Evolutionary conservation across 768 basidiomycete species (phyloP).

Genomic region (Auricularia cornea): DNA sequence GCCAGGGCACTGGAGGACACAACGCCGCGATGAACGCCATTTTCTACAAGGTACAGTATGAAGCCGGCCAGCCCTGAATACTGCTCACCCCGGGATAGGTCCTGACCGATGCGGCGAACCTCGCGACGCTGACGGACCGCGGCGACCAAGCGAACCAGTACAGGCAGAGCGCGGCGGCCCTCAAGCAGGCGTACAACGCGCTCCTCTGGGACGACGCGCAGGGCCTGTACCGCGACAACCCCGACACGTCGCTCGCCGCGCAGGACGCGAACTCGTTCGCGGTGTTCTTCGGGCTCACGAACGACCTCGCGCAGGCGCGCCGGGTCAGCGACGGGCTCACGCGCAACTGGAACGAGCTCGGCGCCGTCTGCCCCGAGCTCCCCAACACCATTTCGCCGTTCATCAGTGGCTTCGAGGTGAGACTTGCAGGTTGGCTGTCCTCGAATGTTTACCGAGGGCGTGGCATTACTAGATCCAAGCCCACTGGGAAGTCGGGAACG

Average conservation of each 20-base stretch:
- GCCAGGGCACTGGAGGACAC: slow-evolving; percentile 45
- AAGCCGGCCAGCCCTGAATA: not conserved
- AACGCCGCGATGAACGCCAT: slow-evolving; percentile 52
- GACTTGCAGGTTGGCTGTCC: too few species aligned
- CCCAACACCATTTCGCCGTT: slow-evolving; percentile 54
- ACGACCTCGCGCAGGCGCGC: slow-evolving; percentile 28
- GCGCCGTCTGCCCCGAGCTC: slow-evolving; percentile 46
- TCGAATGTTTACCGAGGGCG: not conserved
- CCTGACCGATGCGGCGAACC: slow-evolving; percentile 37
- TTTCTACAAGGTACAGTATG: slow-evolving; percentile 33
- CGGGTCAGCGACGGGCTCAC: slow-evolving; percentile 39
- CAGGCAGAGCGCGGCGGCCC: slow-evolving; percentile 36
- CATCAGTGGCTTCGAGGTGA: slow-evolving; percentile 27
- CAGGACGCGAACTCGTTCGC: slow-evolving; percentile 57
- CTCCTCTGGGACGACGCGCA: slow-evolving; percentile 41
- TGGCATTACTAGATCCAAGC: slow-evolving; percentile 38
- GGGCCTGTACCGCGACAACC: slow-evolving; percentile 49
- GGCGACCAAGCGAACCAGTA: slow-evolving; percentile 29
- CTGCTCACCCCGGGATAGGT: slow-evolving; percentile 29
- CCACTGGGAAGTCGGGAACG: slow-evolving; percentile 47
- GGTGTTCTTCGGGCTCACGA: slow-evolving; percentile 44
- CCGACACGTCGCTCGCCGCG: slow-evolving; percentile 42
- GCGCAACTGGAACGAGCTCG: slow-evolving; percentile 45
- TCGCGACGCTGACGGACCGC: slow-evolving; percentile 34
- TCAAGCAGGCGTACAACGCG: slow-evolving; percentile 42